Evolutionary conservation across 2,329 filamentous ascomycete genomes (phyloP).

Genomic region (Trichoderma guizhouense): DNA sequence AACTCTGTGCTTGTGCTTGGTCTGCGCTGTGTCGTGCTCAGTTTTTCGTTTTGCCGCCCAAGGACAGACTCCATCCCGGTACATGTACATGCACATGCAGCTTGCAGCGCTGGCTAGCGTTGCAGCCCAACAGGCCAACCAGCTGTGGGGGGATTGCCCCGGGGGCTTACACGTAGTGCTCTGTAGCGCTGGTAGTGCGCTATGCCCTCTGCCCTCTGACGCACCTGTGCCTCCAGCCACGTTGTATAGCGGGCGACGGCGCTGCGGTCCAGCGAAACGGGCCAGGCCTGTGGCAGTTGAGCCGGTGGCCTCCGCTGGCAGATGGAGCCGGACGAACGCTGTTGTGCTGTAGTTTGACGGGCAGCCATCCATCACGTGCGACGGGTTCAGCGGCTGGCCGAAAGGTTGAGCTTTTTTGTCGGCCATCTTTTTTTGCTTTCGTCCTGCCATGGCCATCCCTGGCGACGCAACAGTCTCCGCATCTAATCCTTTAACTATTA

Average conservation of each 20-base stretch:
- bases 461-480: conserved; percentile 16
- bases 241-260: conserved; percentile 7
- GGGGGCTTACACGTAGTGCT: not conserved
- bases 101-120: conserved; percentile 16
- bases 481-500: conserved; percentile 14
- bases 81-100: not conserved
- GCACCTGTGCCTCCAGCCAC: not conserved
- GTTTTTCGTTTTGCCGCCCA: not conserved
- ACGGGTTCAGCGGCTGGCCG: not conserved
- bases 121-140: conserved; percentile 18
- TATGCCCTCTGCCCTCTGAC: not conserved
- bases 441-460: not conserved
- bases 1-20: not conserved
- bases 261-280: not conserved
- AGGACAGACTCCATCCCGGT: not conserved
- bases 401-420: not conserved
- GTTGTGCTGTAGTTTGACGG: not conserved
- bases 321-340: not conserved
- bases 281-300: not conserved
- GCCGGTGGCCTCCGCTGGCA: conserved; percentile 1
- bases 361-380: conserved; percentile 5
- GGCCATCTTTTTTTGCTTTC: not conserved
- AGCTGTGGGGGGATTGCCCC: not conserved
- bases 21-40: not conserved
- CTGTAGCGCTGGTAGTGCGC: not conserved